phyloP scores from a whole-genome alignment of 1,284 basidiomycete genomes.

The Marasmius fiardii region DNA sequence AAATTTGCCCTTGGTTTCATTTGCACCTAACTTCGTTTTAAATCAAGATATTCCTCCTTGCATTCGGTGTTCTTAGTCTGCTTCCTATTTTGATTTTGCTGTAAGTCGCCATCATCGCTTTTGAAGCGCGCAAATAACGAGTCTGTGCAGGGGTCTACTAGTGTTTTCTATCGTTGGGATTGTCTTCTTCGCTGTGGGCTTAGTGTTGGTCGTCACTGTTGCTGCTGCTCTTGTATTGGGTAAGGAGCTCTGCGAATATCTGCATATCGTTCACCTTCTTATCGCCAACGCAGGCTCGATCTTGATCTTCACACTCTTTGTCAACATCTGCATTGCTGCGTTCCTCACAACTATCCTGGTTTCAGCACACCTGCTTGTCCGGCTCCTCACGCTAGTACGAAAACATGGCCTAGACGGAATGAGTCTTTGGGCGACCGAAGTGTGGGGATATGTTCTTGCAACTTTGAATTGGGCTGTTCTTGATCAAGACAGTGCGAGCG shows the following conservation, averaged over 20 bases:
- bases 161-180: conserved; percentile 24
- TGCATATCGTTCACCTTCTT: conserved; percentile 25
- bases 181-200: conserved; percentile 8
- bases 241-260: conserved; percentile 25
- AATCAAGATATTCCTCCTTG: conserved; percentile 26
- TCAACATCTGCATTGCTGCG: conserved; percentile 17
- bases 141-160: conserved; percentile 19
- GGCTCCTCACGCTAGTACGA: conserved; percentile 30
- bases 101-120: conserved; percentile 18
- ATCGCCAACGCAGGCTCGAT: background rate
- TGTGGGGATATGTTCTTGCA: conserved; percentile 18
- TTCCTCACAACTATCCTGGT: conserved; percentile 25
- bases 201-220: conserved; percentile 6
- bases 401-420: conserved; percentile 32
- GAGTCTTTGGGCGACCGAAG: conserved; percentile 33
- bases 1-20: background rate
- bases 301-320: conserved; percentile 6
- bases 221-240: conserved; percentile 24
- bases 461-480: background rate
- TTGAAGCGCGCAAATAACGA: background rate
- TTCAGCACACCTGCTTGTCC: conserved; percentile 29
- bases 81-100: conserved; percentile 28
- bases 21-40: background rate
- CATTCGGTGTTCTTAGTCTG: conserved; percentile 27
- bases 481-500: conserved; percentile 5